Base-by-base conservation (phyloP, 169 alveolate genomes). In the Plasmodium falciparum region DNA sequence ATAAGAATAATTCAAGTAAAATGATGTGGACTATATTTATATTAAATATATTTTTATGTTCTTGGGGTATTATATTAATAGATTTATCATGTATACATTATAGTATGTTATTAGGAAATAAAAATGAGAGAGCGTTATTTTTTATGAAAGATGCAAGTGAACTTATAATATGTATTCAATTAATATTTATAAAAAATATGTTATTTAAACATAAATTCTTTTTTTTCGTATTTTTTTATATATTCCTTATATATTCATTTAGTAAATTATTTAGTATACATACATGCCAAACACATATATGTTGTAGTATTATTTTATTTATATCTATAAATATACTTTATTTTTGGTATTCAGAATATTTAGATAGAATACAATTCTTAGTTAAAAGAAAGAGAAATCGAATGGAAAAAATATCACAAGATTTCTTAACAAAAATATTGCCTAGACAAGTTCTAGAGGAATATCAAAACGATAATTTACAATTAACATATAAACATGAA, bases 361-460 rank as follows among this genome's bases (percentile, higher is more conserved):
- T 95, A 13, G 98, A 97, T 33, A 93, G 98, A 63, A 89, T 92
- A 45, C 95, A 95, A n/a, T 97, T 80, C 73, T 93, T 95, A 90
- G 93, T 95, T 26, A 95, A 96, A 69, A 95, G 95, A 61, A 94
- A 89, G 78, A 97, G 98, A 17, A 94, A 94, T 88, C 78, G 93
- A 73, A 95, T 96, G 69, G 98, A 97, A 78, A 93, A 94, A 47
- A 93, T 96, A 5, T 96, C 98, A 2, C 94, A 94, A 39, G 97
- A 97, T 86, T 91, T 97, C 56, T 92, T 97, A 66, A 92, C 94
- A 45, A 97, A 95, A 52, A 96, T 97, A 97, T 92, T 97, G 17
- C 98, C 98, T 5, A 96, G 95, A 91, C 97, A 96, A 61, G 97
- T 97, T 13, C 80, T 97, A 91, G 97, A 96, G 80, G 98, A 96